Percentiles rank a stretch among this genome's conserved stretches.
phyloP scores from a whole-genome alignment of 257 asterid genomes.

The Rubia yunnanensis region DNA sequence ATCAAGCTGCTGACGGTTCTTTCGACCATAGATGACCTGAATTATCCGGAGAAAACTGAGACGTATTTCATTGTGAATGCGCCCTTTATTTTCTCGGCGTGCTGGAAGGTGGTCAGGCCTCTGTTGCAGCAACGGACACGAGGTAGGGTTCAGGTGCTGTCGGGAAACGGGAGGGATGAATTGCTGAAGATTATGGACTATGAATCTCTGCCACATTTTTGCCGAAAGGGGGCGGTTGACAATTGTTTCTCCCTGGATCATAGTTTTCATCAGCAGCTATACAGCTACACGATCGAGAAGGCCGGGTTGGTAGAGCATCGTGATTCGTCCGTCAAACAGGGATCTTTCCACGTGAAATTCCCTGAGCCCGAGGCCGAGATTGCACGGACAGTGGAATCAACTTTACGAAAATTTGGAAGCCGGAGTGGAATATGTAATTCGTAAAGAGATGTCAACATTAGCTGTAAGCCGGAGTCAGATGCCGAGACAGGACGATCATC shows the following conservation, averaged over 20 bases:
- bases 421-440: constrained; percentile 45
- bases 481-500: not conserved
- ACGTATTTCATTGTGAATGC: constrained; percentile 83
- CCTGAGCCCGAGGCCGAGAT: constrained; percentile 59
- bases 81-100: constrained; percentile 86
- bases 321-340: constrained; percentile 37
- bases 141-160: constrained; percentile 32
- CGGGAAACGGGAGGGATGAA: constrained; percentile 34
- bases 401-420: constrained; percentile 49
- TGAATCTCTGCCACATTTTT: constrained; percentile 84
- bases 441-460: constrained; percentile 37
- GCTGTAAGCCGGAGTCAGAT: constrained; percentile 4
- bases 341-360: constrained; percentile 59
- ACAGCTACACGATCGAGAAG: constrained; percentile 52
- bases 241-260: constrained; percentile 74
- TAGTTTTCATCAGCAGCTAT: constrained; percentile 62
- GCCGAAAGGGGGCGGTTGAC: constrained; percentile 43
- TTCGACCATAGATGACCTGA: constrained; percentile 83
- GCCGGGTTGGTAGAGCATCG: constrained; percentile 29
- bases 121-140: constrained; percentile 73
- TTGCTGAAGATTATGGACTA: constrained; percentile 68
- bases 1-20: constrained; percentile 70
- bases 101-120: constrained; percentile 98
- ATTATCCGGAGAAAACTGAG: constrained; percentile 91
- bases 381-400: constrained; percentile 53